Evolutionary conservation across 257 asterid species (phyloP).

Genomic region (Sherardia arvensis): DNA sequence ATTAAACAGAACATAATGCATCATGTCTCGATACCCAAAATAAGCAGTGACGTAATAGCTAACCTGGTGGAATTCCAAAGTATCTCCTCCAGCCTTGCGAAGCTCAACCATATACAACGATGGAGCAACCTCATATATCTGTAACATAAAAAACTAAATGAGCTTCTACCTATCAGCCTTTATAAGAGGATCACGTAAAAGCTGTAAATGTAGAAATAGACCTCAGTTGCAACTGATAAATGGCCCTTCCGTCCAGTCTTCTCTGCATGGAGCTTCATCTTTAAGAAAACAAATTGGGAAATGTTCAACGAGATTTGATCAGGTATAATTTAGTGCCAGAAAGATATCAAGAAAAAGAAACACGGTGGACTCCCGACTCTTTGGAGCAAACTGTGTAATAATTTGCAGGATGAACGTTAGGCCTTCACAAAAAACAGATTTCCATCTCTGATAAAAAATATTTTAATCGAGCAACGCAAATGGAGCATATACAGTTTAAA

Average conservation of each 20-base stretch:
- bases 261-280: conserved; percentile 94
- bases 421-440: neutral
- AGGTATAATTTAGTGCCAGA: neutral
- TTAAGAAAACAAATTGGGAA: conserved; percentile 8
- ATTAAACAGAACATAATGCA: neutral
- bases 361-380: neutral
- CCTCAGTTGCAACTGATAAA: conserved; percentile 86
- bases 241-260: conserved; percentile 94
- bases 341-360: neutral
- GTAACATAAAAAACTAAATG: conserved; percentile 9
- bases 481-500: neutral
- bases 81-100: conserved; percentile 92
- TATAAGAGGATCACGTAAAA: neutral
- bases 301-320: neutral
- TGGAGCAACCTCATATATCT: conserved; percentile 93
- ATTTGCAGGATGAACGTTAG: neutral
- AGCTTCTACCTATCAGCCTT: neutral
- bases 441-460: neutral
- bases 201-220: conserved; percentile 18
- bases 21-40: neutral
- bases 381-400: neutral
- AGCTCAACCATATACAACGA: conserved; percentile 84
- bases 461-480: neutral
- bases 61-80: conserved; percentile 91
- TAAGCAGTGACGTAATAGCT: neutral